Evolutionary conservation across 441 rosid species (phyloP).

Genomic region (Kokia cookei): DNA sequence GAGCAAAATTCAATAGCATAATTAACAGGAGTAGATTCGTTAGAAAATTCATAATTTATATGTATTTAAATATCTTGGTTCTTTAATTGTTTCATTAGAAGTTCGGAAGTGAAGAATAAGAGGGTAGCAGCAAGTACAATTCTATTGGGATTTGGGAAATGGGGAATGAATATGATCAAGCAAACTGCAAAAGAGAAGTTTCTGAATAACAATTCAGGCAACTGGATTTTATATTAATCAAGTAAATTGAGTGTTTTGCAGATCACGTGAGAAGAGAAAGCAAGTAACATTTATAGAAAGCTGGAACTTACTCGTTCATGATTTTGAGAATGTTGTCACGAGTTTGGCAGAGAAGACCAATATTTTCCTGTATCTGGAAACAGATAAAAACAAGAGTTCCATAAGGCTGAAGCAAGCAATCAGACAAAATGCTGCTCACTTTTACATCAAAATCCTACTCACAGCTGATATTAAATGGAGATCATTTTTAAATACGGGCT

Average conservation of each 20-base stretch:
- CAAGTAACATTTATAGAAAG: background rate
- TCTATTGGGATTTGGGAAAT: background rate
- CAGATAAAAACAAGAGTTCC: background rate
- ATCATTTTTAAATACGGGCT: background rate
- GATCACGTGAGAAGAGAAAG: background rate
- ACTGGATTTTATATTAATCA: background rate
- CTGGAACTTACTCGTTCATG: slow-evolving; percentile 35
- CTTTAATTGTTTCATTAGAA: background rate
- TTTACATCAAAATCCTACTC: background rate
- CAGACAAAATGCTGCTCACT: background rate
- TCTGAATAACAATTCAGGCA: background rate
- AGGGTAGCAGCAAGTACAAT: background rate
- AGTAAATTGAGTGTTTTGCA: background rate
- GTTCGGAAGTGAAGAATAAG: background rate
- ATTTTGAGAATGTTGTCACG: slow-evolving; percentile 36
- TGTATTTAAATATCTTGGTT: background rate
- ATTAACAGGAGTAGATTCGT: background rate
- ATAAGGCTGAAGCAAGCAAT: background rate
- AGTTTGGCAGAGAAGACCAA: slow-evolving; percentile 34
- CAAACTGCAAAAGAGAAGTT: background rate
- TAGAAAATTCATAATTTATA: background rate
- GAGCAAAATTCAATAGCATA: background rate
- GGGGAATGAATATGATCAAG: background rate
- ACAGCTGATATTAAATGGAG: background rate
- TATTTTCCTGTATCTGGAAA: slow-evolving; percentile 44